Evolutionary conservation across 768 basidiomycete species (phyloP).

Genomic region (Xerocomus potaroensis): DNA sequence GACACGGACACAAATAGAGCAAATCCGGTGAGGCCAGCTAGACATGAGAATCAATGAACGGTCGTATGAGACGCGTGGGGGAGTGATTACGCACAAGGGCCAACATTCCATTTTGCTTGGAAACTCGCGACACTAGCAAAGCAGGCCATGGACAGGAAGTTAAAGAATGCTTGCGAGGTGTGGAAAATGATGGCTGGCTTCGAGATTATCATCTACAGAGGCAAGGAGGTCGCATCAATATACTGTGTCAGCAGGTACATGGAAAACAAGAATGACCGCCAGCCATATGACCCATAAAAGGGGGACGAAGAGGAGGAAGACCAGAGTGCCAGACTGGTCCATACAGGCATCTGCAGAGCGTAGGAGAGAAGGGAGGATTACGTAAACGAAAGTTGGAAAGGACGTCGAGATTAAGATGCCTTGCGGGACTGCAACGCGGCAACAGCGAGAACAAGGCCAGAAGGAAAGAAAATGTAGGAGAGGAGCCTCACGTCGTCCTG

Average conservation of each 20-base stretch:
- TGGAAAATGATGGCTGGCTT: conserved; percentile 79
- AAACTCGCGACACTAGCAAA: conserved; percentile 87
- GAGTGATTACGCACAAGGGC: conserved; percentile 67
- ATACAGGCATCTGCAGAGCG: conserved; percentile 32
- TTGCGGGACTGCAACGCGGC: conserved; percentile 16
- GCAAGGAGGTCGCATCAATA: conserved; percentile 16
- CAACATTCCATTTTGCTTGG: conserved; percentile 79
- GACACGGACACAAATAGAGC: conserved; percentile 75
- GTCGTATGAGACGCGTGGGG: not conserved
- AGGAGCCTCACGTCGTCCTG: conserved; percentile 68
- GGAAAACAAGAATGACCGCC: conserved; percentile 47
- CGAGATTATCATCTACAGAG: conserved; percentile 75
- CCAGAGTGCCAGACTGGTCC: conserved; percentile 45
- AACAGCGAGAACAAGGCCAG: not conserved
- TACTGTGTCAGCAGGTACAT: conserved; percentile 2
- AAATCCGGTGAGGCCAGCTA: conserved; percentile 86
- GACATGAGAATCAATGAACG: conserved; percentile 13
- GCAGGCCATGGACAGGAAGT: conserved; percentile 88
- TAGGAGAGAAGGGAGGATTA: conserved; percentile 27
- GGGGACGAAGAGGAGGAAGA: conserved; percentile 65
- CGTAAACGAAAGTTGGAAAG: conserved; percentile 26
- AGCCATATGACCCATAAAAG: conserved; percentile 62
- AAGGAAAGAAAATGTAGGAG: not conserved
- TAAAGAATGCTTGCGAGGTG: conserved; percentile 82
- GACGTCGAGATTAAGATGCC: conserved; percentile 20